Evolutionary conservation across 306 rosid species (phyloP).

Genomic region (Cucurbita argyrosperma): DNA sequence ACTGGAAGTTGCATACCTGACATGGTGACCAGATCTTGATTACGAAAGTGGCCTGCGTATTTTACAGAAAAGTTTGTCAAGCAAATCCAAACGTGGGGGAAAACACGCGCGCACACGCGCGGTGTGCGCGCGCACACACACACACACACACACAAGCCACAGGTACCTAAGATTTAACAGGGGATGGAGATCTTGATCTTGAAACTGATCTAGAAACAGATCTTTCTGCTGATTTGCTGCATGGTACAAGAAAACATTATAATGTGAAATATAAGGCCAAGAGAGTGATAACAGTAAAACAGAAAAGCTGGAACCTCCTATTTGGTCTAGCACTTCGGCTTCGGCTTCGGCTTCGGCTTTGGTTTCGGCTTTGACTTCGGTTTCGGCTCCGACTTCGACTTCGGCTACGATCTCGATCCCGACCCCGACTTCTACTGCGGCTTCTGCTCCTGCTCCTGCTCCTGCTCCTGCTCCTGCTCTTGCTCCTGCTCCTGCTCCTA

Average conservation of each 20-base stretch:
- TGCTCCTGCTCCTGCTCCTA: slow-evolving; percentile 62
- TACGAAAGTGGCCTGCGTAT: slow-evolving; percentile 46
- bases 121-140: too few relatives aligned
- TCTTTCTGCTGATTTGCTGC: slow-evolving; percentile 64
- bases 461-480: slow-evolving; percentile 62
- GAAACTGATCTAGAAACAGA: slow-evolving; percentile 78
- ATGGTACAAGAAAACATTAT: background rate
- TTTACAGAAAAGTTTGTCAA: background rate
- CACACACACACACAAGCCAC: background rate
- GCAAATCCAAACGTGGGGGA: background rate
- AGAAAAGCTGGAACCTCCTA: slow-evolving; percentile 34
- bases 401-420: slow-evolving; percentile 15
- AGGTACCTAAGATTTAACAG: slow-evolving; percentile 64
- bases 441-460: slow-evolving; percentile 59
- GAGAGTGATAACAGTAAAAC: background rate
- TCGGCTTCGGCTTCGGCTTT: slow-evolving; percentile 65
- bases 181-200: slow-evolving; percentile 75
- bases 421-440: slow-evolving; percentile 23
- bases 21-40: slow-evolving; percentile 59
- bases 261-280: background rate
- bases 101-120: background rate
- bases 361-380: slow-evolving; percentile 43
- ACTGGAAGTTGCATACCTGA: slow-evolving; percentile 31
- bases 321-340: slow-evolving; percentile 53
- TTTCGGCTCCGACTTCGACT: slow-evolving; percentile 69